Base-by-base conservation (phyloP, 1,284 basidiomycete genomes). In the Marasmius tenuissimus region DNA sequence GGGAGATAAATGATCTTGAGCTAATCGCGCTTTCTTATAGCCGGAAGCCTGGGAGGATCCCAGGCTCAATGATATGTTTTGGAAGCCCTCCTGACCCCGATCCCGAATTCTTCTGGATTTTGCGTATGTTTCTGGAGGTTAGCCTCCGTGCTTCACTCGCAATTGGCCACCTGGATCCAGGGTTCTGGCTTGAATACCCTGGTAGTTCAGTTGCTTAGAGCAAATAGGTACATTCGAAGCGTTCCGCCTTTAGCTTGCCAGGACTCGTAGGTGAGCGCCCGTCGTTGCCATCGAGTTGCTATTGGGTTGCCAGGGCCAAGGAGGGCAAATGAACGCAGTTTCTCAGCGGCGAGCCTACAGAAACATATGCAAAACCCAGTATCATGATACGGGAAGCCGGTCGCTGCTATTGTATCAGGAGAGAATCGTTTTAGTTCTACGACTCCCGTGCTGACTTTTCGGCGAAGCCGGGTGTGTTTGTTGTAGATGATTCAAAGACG, bases 351-450 rank as follows among this genome's bases (percentile, higher is more conserved):
- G 34, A 49, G 20, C 54, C 54, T 34, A 53, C 54, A 12, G 18
- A 57, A 20, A 18, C 57, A 57, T 37, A 47, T 61, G 9, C 22
- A 48, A 16, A 55, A 57, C 37, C n/a, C n/a, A n/a, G 47, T 47
- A 12, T 61, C 34, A 34, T 57, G 18, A 20, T 61, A 57, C 42
- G 60, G 45, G n/a, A 61, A 61, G 20, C 52, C 60, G 9, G 49
- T 61, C 38, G 53, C 14, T 38, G 60, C 33, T 0, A 35, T 61
- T 27, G 54, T 45, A 22, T 12, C n/a, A 37, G 22, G 54, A 47
- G 27, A 9, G 5, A 18, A 14, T 11, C 12, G 40, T 8, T 1
- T 47, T 60, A 8, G 27, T 10, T 47, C 10, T 22, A 14, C 11
- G 45, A 18, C 22, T 54, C 53, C 34, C 12, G 11, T n/a, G 39